phyloP scores from a whole-genome alignment of 345 rosid species.

The Ceriops decandra region DNA sequence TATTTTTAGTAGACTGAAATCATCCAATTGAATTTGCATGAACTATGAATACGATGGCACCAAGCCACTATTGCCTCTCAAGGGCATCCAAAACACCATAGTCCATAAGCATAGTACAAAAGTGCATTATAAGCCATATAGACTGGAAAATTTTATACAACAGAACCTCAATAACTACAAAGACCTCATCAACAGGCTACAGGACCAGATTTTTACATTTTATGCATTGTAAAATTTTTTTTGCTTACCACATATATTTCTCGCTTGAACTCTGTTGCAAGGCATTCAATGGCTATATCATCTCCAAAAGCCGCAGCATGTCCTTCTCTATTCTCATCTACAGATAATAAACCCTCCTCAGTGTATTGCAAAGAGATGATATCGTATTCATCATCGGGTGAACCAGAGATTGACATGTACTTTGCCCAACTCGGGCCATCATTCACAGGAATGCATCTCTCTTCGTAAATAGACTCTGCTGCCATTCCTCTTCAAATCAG shows the following conservation, averaged over 20 bases:
- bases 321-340: slow-evolving; percentile 81
- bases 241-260: slow-evolving; percentile 80
- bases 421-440: slow-evolving; percentile 89
- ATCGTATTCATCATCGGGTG: slow-evolving; percentile 80
- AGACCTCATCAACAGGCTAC: no score
- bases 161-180: no score
- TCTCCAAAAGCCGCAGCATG: slow-evolving; percentile 98
- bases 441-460: slow-evolving; percentile 80
- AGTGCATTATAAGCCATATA: no score
- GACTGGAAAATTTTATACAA: no score
- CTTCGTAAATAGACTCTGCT: slow-evolving; percentile 88
- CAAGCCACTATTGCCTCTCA: no score
- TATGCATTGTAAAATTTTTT: neutral
- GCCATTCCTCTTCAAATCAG: slow-evolving; percentile 71
- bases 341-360: slow-evolving; percentile 86
- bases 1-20: no score
- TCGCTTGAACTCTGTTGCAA: slow-evolving; percentile 91
- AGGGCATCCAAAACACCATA: no score
- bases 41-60: no score
- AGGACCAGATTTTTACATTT: neutral
- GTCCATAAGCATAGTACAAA: no score
- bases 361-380: slow-evolving; percentile 89
- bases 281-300: slow-evolving; percentile 92
- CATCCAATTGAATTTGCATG: no score
- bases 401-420: slow-evolving; percentile 93